phyloP scores from a whole-genome alignment of 2,329 filamentous ascomycete species.

The Akanthomyces lecanii region DNA sequence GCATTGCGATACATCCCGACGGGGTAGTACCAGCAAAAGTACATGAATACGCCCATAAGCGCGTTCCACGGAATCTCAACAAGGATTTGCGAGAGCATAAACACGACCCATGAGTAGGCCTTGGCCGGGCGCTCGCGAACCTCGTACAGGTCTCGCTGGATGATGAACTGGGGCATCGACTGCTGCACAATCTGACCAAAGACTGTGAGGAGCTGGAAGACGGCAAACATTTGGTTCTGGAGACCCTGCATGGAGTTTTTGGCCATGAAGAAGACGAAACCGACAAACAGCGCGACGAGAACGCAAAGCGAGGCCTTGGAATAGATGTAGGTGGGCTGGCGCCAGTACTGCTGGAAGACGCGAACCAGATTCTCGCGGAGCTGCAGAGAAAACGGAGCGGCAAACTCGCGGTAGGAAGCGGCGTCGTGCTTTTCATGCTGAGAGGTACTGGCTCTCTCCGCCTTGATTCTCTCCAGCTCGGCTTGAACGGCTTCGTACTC shows the following conservation, averaged over 20 bases:
- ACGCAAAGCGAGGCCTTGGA: conserved; percentile 68
- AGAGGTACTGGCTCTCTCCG: neutral
- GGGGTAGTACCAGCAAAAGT: conserved; percentile 80
- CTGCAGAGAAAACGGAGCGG: conserved; percentile 67
- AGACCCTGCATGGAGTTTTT: conserved; percentile 70
- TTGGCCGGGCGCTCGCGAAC: conserved; percentile 79
- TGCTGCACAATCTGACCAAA: conserved; percentile 76
- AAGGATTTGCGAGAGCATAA: conserved; percentile 76
- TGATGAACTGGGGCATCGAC: conserved; percentile 81
- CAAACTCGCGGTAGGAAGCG: conserved; percentile 55
- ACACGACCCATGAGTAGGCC: conserved; percentile 79
- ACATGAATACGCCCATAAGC: conserved; percentile 70
- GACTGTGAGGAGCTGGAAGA: conserved; percentile 78
- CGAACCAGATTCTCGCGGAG: conserved; percentile 63
- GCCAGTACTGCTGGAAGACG: conserved; percentile 89
- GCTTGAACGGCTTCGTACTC: conserved; percentile 53
- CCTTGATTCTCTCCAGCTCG: conserved; percentile 39
- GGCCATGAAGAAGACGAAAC: conserved; percentile 72
- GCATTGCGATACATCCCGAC: conserved; percentile 73
- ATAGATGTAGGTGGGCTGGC: conserved; percentile 83
- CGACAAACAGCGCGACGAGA: conserved; percentile 69
- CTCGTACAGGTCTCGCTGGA: conserved; percentile 77
- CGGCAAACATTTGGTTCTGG: conserved; percentile 80
- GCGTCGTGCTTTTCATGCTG: neutral
- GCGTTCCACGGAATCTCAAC: conserved; percentile 84